Evolutionary conservation across 2,329 filamentous ascomycete species (phyloP).

Genomic region (Aspergillus glaucus): DNA sequence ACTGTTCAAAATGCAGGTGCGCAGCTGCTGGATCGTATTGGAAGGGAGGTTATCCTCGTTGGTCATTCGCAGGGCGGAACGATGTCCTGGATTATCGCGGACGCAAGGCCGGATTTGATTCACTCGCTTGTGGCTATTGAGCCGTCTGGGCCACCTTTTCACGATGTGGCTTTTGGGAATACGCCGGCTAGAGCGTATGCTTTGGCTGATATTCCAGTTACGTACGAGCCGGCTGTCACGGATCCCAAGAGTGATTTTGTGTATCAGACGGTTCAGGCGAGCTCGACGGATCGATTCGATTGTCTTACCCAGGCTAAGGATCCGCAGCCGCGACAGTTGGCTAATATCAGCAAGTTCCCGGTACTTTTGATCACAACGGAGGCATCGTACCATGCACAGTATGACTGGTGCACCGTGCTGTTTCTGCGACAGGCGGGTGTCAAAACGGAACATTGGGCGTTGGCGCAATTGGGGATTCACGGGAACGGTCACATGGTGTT

Average conservation of each 20-base stretch:
- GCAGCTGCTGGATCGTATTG: slow-evolving; percentile 20
- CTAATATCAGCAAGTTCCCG: slow-evolving; percentile 44
- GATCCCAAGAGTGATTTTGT: slow-evolving; percentile 8
- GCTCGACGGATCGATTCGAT: slow-evolving; percentile 9
- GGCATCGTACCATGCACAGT: slow-evolving; percentile 49
- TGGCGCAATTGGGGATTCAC: slow-evolving; percentile 40
- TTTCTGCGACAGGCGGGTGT: slow-evolving; percentile 51
- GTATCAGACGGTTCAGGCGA: slow-evolving; percentile 8
- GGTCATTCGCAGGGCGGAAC: slow-evolving; percentile 47
- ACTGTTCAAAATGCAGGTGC: slow-evolving; percentile 12
- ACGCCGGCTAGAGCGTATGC: slow-evolving; percentile 10
- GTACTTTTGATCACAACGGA: slow-evolving; percentile 48
- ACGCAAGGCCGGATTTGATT: slow-evolving; percentile 44
- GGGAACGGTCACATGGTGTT: slow-evolving; percentile 51
- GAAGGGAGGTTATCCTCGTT: slow-evolving; percentile 24
- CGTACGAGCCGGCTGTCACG: slow-evolving; percentile 8
- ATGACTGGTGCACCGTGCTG: slow-evolving; percentile 50
- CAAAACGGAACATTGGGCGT: slow-evolving; percentile 37
- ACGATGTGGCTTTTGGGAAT: slow-evolving; percentile 9
- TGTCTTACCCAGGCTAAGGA: slow-evolving; percentile 35
- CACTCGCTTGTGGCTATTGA: slow-evolving; percentile 48
- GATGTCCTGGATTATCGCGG: slow-evolving; percentile 45
- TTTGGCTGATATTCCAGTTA: slow-evolving; percentile 14
- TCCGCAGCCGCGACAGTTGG: slow-evolving; percentile 38
- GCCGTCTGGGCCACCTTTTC: slow-evolving; percentile 44